A percentile compares a stretch with the other conserved stretches of the same genome.
These are phyloP conservation scores for Lumnitzera littorea DNA, from an alignment of 345 rosid genomes.

Conservation along the genomic window DNA sequence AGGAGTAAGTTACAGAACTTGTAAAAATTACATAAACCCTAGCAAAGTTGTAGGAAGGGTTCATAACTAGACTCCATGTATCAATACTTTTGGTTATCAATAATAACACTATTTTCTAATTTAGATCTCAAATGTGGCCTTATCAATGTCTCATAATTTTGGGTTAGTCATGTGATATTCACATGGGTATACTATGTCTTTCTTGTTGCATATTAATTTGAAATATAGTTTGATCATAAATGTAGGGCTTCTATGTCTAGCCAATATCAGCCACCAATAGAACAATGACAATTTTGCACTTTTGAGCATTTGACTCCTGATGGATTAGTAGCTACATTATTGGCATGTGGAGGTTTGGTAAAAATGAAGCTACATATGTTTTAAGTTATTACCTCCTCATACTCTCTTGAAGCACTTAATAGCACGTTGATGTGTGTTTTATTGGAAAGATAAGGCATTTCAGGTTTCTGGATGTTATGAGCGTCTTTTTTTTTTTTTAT, in stretches of 20 bases:
- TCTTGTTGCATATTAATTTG: constrained; percentile 38
- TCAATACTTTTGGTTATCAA: too few species aligned
- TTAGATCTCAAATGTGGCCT: too few species aligned
- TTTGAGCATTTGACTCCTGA: constrained; percentile 41
- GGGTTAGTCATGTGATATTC: too few species aligned
- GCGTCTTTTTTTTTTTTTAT: too few species aligned
- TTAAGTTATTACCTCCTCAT: constrained; percentile 31
- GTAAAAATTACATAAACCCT: too few species aligned
- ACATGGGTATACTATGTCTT: not conserved
- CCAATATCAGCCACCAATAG: constrained; percentile 56
- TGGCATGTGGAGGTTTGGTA: constrained; percentile 52
- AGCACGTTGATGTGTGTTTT: constrained; percentile 53
- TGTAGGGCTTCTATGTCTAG: constrained; percentile 53
- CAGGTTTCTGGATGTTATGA: constrained; percentile 25
- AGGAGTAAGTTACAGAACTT: too few species aligned
- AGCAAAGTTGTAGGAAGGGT: too few species aligned
- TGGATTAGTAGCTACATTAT: constrained; percentile 51
- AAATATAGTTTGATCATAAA: constrained; percentile 53
- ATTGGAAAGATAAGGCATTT: constrained; percentile 58
- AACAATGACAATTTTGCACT: constrained; percentile 50
- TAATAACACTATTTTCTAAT: too few species aligned
- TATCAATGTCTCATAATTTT: too few species aligned
- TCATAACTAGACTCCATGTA: too few species aligned
- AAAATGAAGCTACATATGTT: constrained; percentile 56
- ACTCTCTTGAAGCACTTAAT: constrained; percentile 41